These are phyloP conservation scores for Endothia cerciana DNA, from an alignment of 2,329 filamentous ascomycete genomes.

Conservation along the genomic window DNA sequence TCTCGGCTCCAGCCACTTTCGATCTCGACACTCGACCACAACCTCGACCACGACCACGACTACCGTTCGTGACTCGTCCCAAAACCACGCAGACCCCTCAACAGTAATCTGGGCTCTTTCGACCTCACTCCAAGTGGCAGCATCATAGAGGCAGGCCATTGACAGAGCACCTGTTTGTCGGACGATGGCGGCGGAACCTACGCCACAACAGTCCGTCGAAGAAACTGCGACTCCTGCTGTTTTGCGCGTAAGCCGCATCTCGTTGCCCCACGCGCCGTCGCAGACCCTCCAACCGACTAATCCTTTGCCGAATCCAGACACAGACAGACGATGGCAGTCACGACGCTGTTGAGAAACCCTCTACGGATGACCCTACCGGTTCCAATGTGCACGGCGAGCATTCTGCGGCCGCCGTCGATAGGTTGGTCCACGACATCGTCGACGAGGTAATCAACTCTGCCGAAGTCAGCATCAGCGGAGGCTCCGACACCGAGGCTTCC, in stretches of 20 bases:
- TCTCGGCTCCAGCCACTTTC: conserved; percentile 20
- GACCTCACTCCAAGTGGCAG: conserved; percentile 25
- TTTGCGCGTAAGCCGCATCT: conserved; percentile 47
- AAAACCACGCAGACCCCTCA: conserved; percentile 14
- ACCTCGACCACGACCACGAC: neutral
- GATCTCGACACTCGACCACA: neutral
- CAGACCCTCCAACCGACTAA: conserved; percentile 42
- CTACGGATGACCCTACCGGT: conserved; percentile 19
- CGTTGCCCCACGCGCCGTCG: conserved; percentile 30
- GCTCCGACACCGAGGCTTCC: conserved; percentile 75
- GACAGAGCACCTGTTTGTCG: conserved; percentile 38
- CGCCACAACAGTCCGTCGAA: conserved; percentile 57
- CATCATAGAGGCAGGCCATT: conserved; percentile 28
- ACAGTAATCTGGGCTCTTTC: neutral
- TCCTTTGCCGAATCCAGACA: conserved; percentile 50
- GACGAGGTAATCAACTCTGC: conserved; percentile 65
- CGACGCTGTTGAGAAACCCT: conserved; percentile 21
- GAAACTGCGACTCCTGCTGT: conserved; percentile 53
- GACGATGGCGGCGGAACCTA: conserved; percentile 69
- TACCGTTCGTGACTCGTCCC: neutral
- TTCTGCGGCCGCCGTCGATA: conserved; percentile 58
- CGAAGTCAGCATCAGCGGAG: conserved; percentile 70
- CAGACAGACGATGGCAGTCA: conserved; percentile 28
- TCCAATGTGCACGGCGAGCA: conserved; percentile 54
- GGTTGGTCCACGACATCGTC: conserved; percentile 58